Percentiles rank a stretch among this genome's conserved stretches.
These are phyloP conservation scores for Eucalyptus curtisii DNA, from an alignment of 345 rosid genomes.

Conservation along the genomic window DNA sequence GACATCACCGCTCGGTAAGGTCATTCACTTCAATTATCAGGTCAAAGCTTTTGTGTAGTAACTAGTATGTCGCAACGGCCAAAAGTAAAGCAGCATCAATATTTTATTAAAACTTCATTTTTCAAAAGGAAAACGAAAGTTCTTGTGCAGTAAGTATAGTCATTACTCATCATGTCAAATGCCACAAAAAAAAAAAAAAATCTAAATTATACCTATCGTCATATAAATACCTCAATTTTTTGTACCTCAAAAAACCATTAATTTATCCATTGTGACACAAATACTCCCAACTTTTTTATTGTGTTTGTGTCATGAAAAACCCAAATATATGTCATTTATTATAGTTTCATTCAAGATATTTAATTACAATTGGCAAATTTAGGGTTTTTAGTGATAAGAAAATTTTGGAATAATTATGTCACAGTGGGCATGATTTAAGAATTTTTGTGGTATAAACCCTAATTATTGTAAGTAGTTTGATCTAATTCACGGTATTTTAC, in stretches of 20 bases:
- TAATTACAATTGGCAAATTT: no score
- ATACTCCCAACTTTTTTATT: no score
- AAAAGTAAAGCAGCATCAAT: background rate
- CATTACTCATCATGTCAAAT: no score
- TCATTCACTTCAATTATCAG: background rate
- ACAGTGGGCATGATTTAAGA: no score
- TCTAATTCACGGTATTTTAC: background rate
- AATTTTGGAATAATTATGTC: background rate
- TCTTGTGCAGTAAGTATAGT: background rate
- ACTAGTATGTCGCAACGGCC: background rate
- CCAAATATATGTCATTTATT: background rate
- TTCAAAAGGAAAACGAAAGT: background rate
- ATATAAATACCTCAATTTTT: no score
- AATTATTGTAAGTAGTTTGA: background rate
- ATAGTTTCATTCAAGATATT: no score
- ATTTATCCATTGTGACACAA: no score
- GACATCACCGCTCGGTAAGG: background rate
- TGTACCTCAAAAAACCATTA: background rate
- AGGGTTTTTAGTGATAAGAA: no score
- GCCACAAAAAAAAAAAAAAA: no score
- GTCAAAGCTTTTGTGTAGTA: background rate
- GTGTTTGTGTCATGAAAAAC: no score
- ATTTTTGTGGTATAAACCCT: no score
- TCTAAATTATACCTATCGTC: no score
- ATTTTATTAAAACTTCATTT: background rate